Evolutionary conservation across 495 filamentous ascomycete genomes (phyloP), one percentile per base, ranked within the genome.

Genomic region (Rostrohypoxylon terebratum): DNA sequence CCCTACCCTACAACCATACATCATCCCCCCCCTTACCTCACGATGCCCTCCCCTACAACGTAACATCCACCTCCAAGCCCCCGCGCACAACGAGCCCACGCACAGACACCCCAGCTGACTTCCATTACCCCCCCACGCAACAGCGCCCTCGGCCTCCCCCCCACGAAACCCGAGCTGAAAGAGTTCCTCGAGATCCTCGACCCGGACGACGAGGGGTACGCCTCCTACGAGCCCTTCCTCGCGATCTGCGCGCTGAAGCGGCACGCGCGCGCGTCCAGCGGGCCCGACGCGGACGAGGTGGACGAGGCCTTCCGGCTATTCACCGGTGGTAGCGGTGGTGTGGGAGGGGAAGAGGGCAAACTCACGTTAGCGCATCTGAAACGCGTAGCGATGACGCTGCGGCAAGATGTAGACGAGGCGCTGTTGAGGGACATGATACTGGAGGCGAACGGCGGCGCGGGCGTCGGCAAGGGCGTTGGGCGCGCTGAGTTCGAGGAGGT

Each of bases 341-440:
- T 7, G 9, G 34, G 34, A 0, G 34, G 34, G 4, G 38, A 14
- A 1, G 38, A 42, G 1, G 38, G 13, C 13, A 42, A 42, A 42
- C 13, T 42, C 0, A 42, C 38, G 5, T 13, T 42, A 4, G 38
- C 38, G 13, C 38, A 42, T 42, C 13, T 42, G 13, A 42, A 42
- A 13, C 38, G 38, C 13, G 38, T 42, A 60, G 94, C 95, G 59
- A 89, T 86, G 74, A 88, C 93, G 67, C 79, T 99, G 75, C 90
- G 92, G 78, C 93, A 97, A 73, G 87, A 92, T 68, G 89, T 97
- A 33, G 86, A 85, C 16, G 96, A 98, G 73, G 87, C 92, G 20
- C 73, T 97, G 77, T 80, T 99, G 72, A 87, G 85, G 80, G 93
- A 97, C 84, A 99, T 99, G 96, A 90, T 99, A 48, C 77, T 91